Conservation (phyloP, 352 stramenopile genomes). For the Phytopythium boreale region DNA sequence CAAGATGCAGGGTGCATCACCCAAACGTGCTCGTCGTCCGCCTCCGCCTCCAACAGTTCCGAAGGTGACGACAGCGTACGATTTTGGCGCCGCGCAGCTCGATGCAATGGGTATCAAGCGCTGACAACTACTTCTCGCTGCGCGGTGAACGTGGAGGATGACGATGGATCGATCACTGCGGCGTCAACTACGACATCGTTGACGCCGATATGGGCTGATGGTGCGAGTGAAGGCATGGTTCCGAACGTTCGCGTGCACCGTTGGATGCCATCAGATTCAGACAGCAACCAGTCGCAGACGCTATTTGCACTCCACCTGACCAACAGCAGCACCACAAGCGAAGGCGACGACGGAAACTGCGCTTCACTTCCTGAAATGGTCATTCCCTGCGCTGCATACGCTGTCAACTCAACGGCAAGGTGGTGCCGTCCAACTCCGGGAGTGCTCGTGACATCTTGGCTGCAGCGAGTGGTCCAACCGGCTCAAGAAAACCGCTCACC, state of each 20-base stretch:
- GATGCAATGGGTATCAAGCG: neutral
- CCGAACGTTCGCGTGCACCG: neutral
- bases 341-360: conserved; percentile 20
- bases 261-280: neutral
- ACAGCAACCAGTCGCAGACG: neutral
- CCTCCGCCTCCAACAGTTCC: neutral
- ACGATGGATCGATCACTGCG: neutral
- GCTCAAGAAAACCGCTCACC: neutral
- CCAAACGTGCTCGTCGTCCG: neutral
- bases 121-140: neutral
- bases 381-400: conserved; percentile 29
- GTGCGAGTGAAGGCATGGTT: neutral
- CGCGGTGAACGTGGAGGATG: neutral
- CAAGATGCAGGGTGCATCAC: conserved; percentile 15
- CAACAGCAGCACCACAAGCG: neutral
- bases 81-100: conserved; percentile 2
- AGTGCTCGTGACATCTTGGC: conserved; percentile 31
- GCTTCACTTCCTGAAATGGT: conserved; percentile 20
- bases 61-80: neutral
- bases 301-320: conserved; percentile 11
- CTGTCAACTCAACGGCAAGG: neutral
- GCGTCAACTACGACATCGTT: neutral
- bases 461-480: conserved; percentile 16
- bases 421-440: conserved; percentile 29
- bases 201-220: neutral